Base-by-base conservation (phyloP, 2,329 filamentous ascomycete genomes). In the Fusarium keratoplasticum region DNA sequence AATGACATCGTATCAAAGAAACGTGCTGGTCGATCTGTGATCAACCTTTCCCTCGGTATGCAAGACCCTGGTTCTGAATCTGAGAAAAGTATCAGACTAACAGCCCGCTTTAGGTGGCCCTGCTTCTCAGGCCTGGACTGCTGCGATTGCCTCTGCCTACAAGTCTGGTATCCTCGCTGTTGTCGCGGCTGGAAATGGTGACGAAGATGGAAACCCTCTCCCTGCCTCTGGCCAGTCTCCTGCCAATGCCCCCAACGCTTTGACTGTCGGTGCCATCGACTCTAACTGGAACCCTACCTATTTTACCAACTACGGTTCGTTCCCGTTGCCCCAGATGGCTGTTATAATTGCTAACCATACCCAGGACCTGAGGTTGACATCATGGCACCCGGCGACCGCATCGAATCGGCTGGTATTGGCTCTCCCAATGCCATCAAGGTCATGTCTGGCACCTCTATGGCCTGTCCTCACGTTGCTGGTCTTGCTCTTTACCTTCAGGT, bases 361-460 rank as follows among this genome's bases (percentile, higher is more conserved):
- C 2, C 2, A 47, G 42, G 42, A 18, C 42, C 42, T 25, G 42
- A 47, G 16, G 80, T 88, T 5, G 84, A 88, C 55, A 78, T 88
- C 58, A 84, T 87, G 58, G 86, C 85, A 0, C 85, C 86, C 0
- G 86, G 86, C 5, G 80, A 82, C 6, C 70, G 66, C 18, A 77
- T 88, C 31, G 11, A 84, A 0, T 87, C 85, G 4, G 74, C 86
- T 0, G 68, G 62, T 0, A 54, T 64, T 8, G 63, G 55, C 4
- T 88, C 79, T 57, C 82, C 80, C 61, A 68, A 77, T 14, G 84
- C 85, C 16, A 82, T 72, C 33, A 78, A 79, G 29, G 80, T 72
- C 2, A 81, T 86, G 59, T 84, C 82, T 2, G 88, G 89, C 25
- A 90, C 88, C 3, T 88, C 85, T 0, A 89, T 89, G 86, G 85